Conservation (phyloP, 2,329 filamentous ascomycete genomes). For the Aspergillus sp. region DNA sequence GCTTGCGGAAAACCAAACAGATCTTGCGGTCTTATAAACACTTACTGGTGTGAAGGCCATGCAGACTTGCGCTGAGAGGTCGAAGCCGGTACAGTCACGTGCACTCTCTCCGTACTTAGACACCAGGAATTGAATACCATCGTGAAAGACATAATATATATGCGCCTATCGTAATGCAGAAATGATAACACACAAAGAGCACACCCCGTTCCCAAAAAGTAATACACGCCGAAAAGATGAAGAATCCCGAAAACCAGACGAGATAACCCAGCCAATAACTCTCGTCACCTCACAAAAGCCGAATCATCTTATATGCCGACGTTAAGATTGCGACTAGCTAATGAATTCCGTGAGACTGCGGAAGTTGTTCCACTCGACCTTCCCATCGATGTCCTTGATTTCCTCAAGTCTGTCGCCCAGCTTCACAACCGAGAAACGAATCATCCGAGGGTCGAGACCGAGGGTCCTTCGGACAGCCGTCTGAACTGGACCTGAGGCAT, state of each 20-base stretch:
- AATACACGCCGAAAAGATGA: slow-evolving; percentile 8
- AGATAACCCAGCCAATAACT: background rate
- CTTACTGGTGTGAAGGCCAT: too few relatives aligned
- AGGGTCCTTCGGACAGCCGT: slow-evolving; percentile 66
- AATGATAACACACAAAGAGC: slow-evolving; percentile 14
- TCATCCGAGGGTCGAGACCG: slow-evolving; percentile 79
- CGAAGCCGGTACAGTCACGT: background rate
- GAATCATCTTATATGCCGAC: too few relatives aligned
- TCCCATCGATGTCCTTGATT: slow-evolving; percentile 50
- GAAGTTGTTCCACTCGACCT: slow-evolving; percentile 45
- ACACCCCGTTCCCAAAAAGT: slow-evolving; percentile 16
- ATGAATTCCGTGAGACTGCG: slow-evolving; percentile 22
- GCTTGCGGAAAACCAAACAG: too few relatives aligned
- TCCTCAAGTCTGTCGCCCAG: slow-evolving; percentile 61
- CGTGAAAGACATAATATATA: slow-evolving; percentile 9
- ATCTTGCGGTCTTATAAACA: too few relatives aligned
- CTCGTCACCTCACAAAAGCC: background rate
- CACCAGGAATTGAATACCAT: background rate
- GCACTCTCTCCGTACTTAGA: background rate
- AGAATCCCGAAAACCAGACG: slow-evolving; percentile 2
- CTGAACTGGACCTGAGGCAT: slow-evolving; percentile 66
- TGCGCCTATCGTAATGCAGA: slow-evolving; percentile 26
- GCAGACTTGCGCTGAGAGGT: too few relatives aligned
- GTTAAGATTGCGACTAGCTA: slow-evolving; percentile 2
- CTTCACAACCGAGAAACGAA: slow-evolving; percentile 79